Evolutionary conservation across 1,284 basidiomycete genomes (phyloP).

Genomic region (Malassezia vespertilionis): DNA sequence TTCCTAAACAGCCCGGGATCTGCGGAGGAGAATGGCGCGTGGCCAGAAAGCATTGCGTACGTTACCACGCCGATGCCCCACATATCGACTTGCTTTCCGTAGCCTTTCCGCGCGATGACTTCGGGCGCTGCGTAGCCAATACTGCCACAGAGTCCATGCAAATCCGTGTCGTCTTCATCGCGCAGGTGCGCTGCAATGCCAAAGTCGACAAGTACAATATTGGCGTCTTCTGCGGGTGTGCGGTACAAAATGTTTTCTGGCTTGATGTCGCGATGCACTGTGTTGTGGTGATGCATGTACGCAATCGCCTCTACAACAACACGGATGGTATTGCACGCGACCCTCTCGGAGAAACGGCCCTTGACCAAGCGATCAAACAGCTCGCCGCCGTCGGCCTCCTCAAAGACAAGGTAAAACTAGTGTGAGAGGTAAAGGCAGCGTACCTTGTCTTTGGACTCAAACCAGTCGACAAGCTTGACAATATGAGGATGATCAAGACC

Average conservation of each 20-base stretch:
- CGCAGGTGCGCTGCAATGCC: conserved; percentile 56
- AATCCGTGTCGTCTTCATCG: conserved; percentile 60
- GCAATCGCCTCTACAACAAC: conserved; percentile 38
- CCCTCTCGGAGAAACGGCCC: conserved; percentile 45
- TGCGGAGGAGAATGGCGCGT: conserved; percentile 70
- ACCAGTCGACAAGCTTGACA: conserved; percentile 54
- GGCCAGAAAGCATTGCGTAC: conserved; percentile 53
- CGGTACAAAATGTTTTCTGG: conserved; percentile 87
- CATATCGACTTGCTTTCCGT: conserved; percentile 82
- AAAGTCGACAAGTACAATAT: conserved; percentile 59
- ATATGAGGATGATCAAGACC: conserved; percentile 42
- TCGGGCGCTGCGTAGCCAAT: conserved; percentile 85
- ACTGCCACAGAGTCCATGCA: conserved; percentile 73
- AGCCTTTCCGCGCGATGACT: conserved; percentile 68
- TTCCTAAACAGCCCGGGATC: conserved; percentile 64
- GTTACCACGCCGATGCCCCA: conserved; percentile 91
- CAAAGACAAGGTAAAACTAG: conserved; percentile 48
- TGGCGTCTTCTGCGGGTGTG: conserved; percentile 56
- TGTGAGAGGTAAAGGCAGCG: not conserved
- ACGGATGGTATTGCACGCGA: conserved; percentile 40
- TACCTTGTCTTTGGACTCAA: conserved; percentile 40
- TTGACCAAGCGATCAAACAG: conserved; percentile 47
- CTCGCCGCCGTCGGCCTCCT: conserved; percentile 48
- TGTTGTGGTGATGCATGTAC: conserved; percentile 44
- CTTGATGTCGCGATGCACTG: conserved; percentile 46